Evolutionary conservation across 1,139 yeast genomes (phyloP), one percentile per base, ranked within the genome.

Genomic region (Saccharomyces hybrid): DNA sequence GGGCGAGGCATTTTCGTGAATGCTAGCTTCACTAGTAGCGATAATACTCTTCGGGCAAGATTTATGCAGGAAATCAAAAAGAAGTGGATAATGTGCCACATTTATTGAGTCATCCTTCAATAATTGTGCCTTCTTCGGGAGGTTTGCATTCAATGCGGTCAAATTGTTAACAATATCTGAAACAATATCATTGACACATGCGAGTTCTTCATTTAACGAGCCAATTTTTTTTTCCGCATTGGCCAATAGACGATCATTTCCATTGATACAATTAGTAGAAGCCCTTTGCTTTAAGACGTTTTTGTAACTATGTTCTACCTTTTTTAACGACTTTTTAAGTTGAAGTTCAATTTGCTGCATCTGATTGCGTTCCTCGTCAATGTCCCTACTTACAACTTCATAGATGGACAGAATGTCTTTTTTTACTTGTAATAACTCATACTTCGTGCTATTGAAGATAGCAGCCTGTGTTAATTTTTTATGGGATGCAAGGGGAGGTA

Each of bases 61-160:
- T 19, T 53, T 50, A 29, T 52, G 58, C 28, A 64, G 29, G 23
- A 62, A 16, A 27, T 58, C 58, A 52, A 63, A 65, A 11, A 65
- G 51, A 6, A 59, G 48, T 1, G 69, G 70, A 50, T 60, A 66
- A 50, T 65, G 70, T 34, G 58, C 57, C 49, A 58, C 54, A 52
- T 60, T 65, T 13, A 65, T 55, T 2, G 51, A 47, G 19, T 63
- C 59, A 14, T 59, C 55, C 27, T 54, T 58, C 3, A 64, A 47
- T 14, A 58, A 53, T 46, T 60, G 57, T 16, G 52, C 52, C 41
- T 58, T 57, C 23, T 31, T 38, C 6, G 63, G 61, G 11, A 65
- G 54, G 31, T 52, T 54, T 7, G 50, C 32, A 53, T 63, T 63
- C 11, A 38, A 38, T 19, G 44, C 44, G 19, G 19, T 8, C 11